Base-by-base conservation (phyloP, 1,139 yeast species). In the Chernovozyma aurita region DNA sequence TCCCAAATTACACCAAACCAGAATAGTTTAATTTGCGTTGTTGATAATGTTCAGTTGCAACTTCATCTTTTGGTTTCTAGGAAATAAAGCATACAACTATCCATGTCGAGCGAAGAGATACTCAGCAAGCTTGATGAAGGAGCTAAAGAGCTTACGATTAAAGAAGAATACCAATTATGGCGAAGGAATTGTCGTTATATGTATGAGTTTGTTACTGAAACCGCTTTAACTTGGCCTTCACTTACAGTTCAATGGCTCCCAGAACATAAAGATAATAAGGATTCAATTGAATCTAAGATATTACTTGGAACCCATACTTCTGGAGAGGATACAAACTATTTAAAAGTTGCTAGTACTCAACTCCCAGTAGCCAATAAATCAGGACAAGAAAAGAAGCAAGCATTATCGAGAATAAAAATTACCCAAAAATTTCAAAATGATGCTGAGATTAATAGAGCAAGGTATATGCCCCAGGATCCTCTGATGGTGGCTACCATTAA, bases 261-360 rank as follows among this genome's bases (percentile, higher is more conserved):
- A 1, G 67, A 73, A 34, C 59, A 55, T 41, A 36, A 44, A 1
- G 42, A 36, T n/a, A 44, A 43, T 21, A 49, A 45, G 17, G 47
- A 41, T n/a, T 45, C 73, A 52, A 43, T 75, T 53, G 62, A 68
- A 49, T 55, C 71, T 22, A 58, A 53, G 33, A 57, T 92, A 38
- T 57, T 90, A 17, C 60, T 90, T 29, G 95, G 97, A 11, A 92
- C 98, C 0, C 90, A 86, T 53, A 86, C 97, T 0, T 77, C 90
- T 1, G 95, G 87, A 3, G 80, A 77, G 39, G 95, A 81, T 37
- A 73, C 74, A 3, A 85, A 92, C 53, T 86, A 78, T 55, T 59
- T 92, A 44, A 85, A 92, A 52, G 61, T 88, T 22, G 95, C 92
- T 2, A 63, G 78, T 4, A 76, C 88, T 2, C 81, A 80, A 37